Percentiles rank a stretch among this genome's conserved stretches.
phyloP scores from a whole-genome alignment of 2,329 filamentous ascomycete genomes.

The Colletotrichum truncatum region DNA sequence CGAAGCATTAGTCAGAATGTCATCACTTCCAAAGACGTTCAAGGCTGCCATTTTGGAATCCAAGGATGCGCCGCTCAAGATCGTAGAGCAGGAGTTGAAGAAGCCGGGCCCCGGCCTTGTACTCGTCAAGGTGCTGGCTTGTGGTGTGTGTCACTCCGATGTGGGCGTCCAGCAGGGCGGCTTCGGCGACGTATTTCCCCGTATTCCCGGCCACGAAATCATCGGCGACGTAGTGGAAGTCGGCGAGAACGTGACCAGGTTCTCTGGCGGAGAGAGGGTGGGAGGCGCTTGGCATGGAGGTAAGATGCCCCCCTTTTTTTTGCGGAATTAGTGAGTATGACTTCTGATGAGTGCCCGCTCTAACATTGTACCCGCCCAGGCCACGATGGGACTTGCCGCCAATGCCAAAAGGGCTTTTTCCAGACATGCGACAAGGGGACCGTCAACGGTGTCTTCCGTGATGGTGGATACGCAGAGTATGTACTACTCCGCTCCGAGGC shows the following conservation, averaged over 20 bases:
- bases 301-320: slow-evolving; percentile 33
- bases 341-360: neutral
- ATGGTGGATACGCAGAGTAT: slow-evolving; percentile 77
- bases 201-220: slow-evolving; percentile 76
- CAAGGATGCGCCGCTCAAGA: slow-evolving; percentile 57
- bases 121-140: slow-evolving; percentile 76
- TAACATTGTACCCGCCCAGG: slow-evolving; percentile 49
- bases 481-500: slow-evolving; percentile 68
- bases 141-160: slow-evolving; percentile 77
- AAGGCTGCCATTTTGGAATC: slow-evolving; percentile 71
- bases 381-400: slow-evolving; percentile 68
- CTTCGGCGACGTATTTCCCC: slow-evolving; percentile 66
- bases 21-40: slow-evolving; percentile 69
- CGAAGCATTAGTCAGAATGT: neutral
- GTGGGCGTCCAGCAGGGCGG: slow-evolving; percentile 53
- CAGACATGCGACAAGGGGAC: slow-evolving; percentile 72
- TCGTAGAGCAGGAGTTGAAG: slow-evolving; percentile 69
- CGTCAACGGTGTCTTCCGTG: slow-evolving; percentile 71
- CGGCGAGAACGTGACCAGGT: slow-evolving; percentile 63
- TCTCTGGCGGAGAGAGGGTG: slow-evolving; percentile 67
- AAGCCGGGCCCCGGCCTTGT: slow-evolving; percentile 66
- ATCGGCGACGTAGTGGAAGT: slow-evolving; percentile 73
- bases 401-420: slow-evolving; percentile 70
- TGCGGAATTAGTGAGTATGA: neutral
- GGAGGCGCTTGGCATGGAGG: slow-evolving; percentile 77